phyloP scores from a whole-genome alignment of 2,329 filamentous ascomycete species.

The Eutypa lata region DNA sequence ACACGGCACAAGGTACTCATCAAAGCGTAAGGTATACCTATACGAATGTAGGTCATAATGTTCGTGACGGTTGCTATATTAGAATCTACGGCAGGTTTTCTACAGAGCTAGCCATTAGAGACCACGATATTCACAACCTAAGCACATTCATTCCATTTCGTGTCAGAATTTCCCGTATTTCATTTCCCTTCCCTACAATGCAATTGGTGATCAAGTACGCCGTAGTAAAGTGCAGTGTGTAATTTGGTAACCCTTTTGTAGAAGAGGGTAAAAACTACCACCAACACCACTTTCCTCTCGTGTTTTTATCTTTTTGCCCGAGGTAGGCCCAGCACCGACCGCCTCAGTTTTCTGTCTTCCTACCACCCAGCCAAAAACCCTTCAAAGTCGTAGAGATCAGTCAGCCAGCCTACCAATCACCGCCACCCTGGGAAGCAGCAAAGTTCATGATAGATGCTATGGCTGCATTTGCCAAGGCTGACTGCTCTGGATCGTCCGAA shows the following conservation, averaged over 20 bases:
- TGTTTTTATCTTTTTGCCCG: background rate
- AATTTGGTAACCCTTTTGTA: background rate
- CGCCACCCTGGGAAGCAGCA: too few species aligned
- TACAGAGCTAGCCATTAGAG: too few species aligned
- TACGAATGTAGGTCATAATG: too few species aligned
- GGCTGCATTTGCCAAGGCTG: too few species aligned
- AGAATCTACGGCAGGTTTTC: background rate
- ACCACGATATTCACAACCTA: too few species aligned
- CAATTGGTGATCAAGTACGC: background rate
- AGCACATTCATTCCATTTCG: background rate
- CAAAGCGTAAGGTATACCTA: too few species aligned
- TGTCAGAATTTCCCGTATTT: background rate
- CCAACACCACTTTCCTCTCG: background rate
- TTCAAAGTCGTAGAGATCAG: too few species aligned
- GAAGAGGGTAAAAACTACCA: background rate
- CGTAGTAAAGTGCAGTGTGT: background rate
- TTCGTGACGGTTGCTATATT: background rate
- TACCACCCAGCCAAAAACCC: background rate
- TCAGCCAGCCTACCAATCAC: background rate
- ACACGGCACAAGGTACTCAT: too few species aligned
- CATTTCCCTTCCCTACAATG: conserved; percentile 1
- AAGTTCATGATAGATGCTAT: too few species aligned
- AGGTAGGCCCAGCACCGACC: conserved; percentile 1
- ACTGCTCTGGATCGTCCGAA: background rate
- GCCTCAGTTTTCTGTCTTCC: background rate